Evolutionary conservation across 2,329 filamentous ascomycete species (phyloP).

Genomic region (Fusarium irregulare): DNA sequence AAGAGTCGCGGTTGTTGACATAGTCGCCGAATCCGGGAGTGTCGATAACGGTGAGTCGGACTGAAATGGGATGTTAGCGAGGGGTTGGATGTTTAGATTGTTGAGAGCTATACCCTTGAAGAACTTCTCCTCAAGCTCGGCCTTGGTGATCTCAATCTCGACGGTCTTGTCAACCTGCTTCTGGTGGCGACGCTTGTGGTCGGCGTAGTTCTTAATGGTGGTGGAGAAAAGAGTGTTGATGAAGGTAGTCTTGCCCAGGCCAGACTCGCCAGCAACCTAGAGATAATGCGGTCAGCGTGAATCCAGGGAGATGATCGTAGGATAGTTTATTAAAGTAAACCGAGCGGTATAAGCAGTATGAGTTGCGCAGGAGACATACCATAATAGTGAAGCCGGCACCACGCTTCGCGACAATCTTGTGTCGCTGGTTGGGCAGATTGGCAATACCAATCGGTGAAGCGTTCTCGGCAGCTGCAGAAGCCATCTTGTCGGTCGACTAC

Average conservation of each 20-base stretch:
- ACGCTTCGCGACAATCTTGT: conserved; percentile 82
- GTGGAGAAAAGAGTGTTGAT: conserved; percentile 99
- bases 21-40: conserved; percentile 99
- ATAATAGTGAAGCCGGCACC: conserved; percentile 99
- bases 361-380: conserved; percentile 65
- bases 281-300: conserved; percentile 28
- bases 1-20: conserved; percentile 99
- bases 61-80: conserved; percentile 60
- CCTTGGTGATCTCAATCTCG: conserved; percentile 99
- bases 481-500: conserved; percentile 57
- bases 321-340: neutral
- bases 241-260: conserved; percentile 98
- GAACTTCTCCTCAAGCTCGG: conserved; percentile 99
- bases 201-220: conserved; percentile 99
- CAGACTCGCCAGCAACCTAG: conserved; percentile 97
- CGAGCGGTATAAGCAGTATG: neutral
- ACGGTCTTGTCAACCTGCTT: conserved; percentile 99
- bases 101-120: conserved; percentile 84
- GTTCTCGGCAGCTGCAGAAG: conserved; percentile 67
- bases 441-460: conserved; percentile 78
- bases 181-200: conserved; percentile 98
- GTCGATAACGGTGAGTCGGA: conserved; percentile 98
- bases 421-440: conserved; percentile 78
- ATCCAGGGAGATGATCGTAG: neutral
- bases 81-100: conserved; percentile 2